phyloP scores from a whole-genome alignment of 78 protist genomes.

The Planoprotostelium fungivorum region DNA sequence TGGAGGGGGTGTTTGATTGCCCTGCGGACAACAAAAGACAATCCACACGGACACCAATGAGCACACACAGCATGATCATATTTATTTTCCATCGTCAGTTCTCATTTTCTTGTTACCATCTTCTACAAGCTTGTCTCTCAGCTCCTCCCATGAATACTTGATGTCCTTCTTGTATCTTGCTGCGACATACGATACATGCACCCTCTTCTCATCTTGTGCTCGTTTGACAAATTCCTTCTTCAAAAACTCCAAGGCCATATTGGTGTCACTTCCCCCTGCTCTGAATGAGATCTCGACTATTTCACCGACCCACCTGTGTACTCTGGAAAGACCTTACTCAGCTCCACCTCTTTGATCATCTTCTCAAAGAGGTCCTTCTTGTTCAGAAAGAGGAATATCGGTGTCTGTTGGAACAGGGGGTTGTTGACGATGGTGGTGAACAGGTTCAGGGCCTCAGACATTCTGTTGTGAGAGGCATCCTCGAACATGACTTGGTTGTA shows the following conservation, averaged over 20 bases:
- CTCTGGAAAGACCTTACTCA: conserved; percentile 59
- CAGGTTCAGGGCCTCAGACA: conserved; percentile 54
- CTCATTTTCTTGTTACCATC: conserved; percentile 21
- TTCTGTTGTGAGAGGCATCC: conserved; percentile 63
- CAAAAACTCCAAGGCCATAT: conserved; percentile 32
- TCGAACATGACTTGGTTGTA: conserved; percentile 69
- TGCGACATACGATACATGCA: conserved; percentile 35
- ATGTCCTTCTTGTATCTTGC: conserved; percentile 60
- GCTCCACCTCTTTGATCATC: conserved; percentile 51
- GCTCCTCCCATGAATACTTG: conserved; percentile 61
- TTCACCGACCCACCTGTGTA: conserved; percentile 37
- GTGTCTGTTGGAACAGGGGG: conserved; percentile 45
- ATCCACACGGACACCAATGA: no score
- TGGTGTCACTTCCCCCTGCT: conserved; percentile 15
- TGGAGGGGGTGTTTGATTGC: no score
- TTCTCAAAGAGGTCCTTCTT: conserved; percentile 59
- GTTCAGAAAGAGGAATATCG: conserved; percentile 56
- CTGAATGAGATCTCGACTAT: background rate
- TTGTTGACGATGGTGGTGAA: conserved; percentile 55
- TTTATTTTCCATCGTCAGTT: no score
- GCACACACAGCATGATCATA: no score
- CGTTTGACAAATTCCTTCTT: conserved; percentile 30
- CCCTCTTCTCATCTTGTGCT: conserved; percentile 18
- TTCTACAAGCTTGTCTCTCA: conserved; percentile 25
- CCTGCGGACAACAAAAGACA: no score